Base-by-base conservation (phyloP, 371 early-diverging fungal genomes). In the Zopfochytrium polystomum region DNA sequence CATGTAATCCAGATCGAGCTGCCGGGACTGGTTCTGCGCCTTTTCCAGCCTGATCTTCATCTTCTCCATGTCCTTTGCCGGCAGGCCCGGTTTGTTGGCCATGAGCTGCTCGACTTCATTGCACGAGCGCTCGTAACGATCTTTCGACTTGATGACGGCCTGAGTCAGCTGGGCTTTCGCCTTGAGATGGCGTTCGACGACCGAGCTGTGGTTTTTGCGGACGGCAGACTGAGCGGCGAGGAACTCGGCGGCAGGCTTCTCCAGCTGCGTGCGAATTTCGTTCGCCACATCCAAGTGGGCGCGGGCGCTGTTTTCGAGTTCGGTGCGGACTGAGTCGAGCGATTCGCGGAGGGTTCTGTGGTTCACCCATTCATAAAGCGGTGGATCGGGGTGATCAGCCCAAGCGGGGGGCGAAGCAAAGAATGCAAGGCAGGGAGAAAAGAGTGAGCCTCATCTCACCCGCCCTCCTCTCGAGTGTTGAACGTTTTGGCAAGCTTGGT, bases 401-500 rank as follows among this genome's bases (percentile, higher is more conserved):
- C 25, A 9, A 22, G 0, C 23, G 48, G 30, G 45, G 13, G 48
- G 32, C 2, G 46, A 50, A 29, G 35, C 15, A 29, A 3, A 43
- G 22, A 0, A 33, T n/a, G 3, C 32, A 1, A 2, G 43, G 18
- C 18, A 30, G 29, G 5, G 22, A 43, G 23, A 52, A 31, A 30
- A 18, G 18, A 30, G 31, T 22, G 6, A n/a, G 15, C n/a, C n/a
- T n/a, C n/a, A n/a, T n/a, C n/a, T 32, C 60, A 90, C 88, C 93
- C 93, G n/a, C 83, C 82, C 62, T 96, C 96, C 60, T 95, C 94
- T 53, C 82, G 84, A 0, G 93, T 89, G 27, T 89, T 77, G 30
- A 86, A 87, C 1, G 77, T 65, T 57, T 88, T 90, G 11, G 91
- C 77, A 25, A 80, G 65, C 42, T 67, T 67, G 44, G 65, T 38